Conservation (phyloP, 2,329 filamentous ascomycete genomes). For the Xylariaceae sp. region DNA sequence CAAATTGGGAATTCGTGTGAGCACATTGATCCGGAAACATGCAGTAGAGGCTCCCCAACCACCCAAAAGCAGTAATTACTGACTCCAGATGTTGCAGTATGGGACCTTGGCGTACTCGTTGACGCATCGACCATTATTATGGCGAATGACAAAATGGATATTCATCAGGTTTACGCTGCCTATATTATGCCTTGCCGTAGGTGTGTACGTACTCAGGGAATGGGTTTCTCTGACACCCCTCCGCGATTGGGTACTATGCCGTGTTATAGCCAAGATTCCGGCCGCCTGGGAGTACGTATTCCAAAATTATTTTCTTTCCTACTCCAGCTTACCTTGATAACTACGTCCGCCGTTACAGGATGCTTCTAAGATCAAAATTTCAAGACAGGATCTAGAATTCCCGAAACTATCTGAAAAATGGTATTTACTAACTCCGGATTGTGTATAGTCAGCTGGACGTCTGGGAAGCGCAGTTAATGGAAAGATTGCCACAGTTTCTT, state of each 20-base stretch:
- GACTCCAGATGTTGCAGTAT: too few relatives aligned
- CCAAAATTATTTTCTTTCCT: too few relatives aligned
- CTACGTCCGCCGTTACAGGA: too few relatives aligned
- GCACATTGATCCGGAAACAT: too few relatives aligned
- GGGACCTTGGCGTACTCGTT: conserved; percentile 5
- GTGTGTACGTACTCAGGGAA: conserved; percentile 6
- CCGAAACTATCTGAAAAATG: too few relatives aligned
- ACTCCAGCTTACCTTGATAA: too few relatives aligned
- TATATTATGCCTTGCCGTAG: not conserved
- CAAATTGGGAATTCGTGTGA: too few relatives aligned
- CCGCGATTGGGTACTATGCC: not conserved
- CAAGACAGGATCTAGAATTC: too few relatives aligned
- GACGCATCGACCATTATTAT: conserved; percentile 4
- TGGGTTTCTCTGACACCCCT: not conserved
- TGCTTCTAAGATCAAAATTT: too few relatives aligned
- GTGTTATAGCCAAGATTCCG: not conserved
- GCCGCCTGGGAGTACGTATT: conserved; percentile 1
- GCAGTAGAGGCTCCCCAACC: too few relatives aligned
- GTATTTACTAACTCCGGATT: too few relatives aligned
- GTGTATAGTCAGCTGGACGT: conserved; percentile 3
- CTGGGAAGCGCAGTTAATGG: conserved; percentile 11
- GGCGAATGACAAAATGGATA: not conserved
- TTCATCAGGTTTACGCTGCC: conserved; percentile 8
- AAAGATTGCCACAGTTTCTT: conserved; percentile 11
- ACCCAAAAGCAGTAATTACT: too few relatives aligned